A percentile compares a stretch with the other conserved stretches of the same genome.
Evolutionary conservation across 768 basidiomycete species (phyloP).

Genomic region (Boletus vinaceobasis): DNA sequence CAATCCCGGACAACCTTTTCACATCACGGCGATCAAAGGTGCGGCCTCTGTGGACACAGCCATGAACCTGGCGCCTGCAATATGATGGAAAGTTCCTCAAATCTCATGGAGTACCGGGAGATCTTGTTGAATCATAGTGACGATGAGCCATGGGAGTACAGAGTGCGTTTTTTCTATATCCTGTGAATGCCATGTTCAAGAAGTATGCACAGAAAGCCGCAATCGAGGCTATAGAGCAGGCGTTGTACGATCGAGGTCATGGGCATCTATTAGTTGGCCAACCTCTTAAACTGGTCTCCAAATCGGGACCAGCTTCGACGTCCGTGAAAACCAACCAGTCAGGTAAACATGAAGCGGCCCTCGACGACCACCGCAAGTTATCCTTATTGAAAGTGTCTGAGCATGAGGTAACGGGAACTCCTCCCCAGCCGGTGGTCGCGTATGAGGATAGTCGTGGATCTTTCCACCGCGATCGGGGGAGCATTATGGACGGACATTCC

Average conservation of each 20-base stretch:
- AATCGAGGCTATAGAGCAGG: constrained; percentile 65
- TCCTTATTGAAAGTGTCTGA: constrained; percentile 2
- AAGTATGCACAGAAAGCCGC: constrained; percentile 50
- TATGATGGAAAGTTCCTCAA: constrained; percentile 64
- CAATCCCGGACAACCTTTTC: constrained; percentile 1
- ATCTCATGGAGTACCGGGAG: constrained; percentile 66
- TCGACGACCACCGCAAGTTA: not conserved
- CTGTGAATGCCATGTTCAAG: constrained; percentile 3
- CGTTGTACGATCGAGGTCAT: constrained; percentile 54
- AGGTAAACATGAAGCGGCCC: not conserved
- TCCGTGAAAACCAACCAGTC: constrained; percentile 10
- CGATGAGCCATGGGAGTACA: constrained; percentile 62
- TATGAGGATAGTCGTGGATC: not conserved
- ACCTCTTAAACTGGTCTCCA: constrained; percentile 54
- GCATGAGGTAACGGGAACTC: not conserved
- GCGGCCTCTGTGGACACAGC: constrained; percentile 58
- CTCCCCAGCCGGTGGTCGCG: not conserved
- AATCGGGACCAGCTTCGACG: constrained; percentile 16
- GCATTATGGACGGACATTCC: not conserved
- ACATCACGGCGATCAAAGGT: constrained; percentile 28
- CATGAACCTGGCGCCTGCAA: constrained; percentile 53
- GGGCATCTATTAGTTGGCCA: constrained; percentile 57
- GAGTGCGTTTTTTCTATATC: constrained; percentile 42
- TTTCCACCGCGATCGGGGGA: not conserved
- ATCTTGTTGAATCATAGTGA: constrained; percentile 62